These are phyloP conservation scores for Nicotiana tomentosiformis DNA, from an alignment of 257 asterid species.

Conservation along the genomic window DNA sequence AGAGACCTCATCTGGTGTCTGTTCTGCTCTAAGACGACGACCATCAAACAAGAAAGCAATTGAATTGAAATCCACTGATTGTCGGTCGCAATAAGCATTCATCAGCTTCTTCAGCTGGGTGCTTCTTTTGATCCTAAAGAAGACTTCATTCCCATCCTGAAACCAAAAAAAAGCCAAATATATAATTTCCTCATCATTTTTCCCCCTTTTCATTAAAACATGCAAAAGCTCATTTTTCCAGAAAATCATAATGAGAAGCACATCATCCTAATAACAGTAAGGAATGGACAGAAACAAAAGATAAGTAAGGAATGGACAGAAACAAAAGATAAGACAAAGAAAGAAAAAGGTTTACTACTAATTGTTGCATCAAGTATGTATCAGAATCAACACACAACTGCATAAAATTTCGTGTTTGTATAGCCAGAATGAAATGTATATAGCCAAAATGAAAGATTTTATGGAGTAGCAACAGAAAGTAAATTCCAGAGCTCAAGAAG, in stretches of 20 bases:
- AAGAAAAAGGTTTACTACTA: background rate
- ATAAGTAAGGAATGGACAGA: background rate
- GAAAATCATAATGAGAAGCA: background rate
- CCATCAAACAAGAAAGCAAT: slow-evolving; percentile 64
- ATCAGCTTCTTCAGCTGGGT: slow-evolving; percentile 66
- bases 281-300: background rate
- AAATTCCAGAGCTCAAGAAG: too few species aligned
- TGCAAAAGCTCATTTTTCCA: background rate
- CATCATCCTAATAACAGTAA: background rate
- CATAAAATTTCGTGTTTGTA: background rate
- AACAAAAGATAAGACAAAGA: background rate
- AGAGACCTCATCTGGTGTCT: slow-evolving; percentile 51
- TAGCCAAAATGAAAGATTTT: background rate
- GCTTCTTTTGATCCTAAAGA: slow-evolving; percentile 66
- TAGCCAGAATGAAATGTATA: background rate
- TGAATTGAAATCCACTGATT: slow-evolving; percentile 45
- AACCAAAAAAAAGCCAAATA: background rate
- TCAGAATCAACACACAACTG: background rate
- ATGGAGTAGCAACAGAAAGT: too few species aligned
- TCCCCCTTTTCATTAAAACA: background rate
- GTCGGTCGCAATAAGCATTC: slow-evolving; percentile 69
- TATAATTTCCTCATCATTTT: background rate
- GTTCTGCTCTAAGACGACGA: slow-evolving; percentile 40
- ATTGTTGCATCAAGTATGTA: background rate
- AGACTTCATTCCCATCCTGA: slow-evolving; percentile 34